Evolutionary conservation across 2,329 filamentous ascomycete species (phyloP).

Genomic region (Neonectria ditissima): DNA sequence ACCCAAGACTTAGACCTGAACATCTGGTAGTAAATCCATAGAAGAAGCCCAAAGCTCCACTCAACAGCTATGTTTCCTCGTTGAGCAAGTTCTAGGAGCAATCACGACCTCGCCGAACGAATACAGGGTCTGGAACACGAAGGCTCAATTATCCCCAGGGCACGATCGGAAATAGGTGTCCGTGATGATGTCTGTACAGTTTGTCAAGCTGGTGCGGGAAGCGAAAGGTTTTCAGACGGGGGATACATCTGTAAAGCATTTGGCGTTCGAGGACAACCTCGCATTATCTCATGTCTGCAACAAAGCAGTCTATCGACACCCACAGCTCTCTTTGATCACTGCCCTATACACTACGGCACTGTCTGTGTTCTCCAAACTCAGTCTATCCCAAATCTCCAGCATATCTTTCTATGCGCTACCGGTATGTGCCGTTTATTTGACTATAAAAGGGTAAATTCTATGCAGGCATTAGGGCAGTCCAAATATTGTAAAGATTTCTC

Average conservation of each 20-base stretch:
- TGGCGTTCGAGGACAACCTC: slow-evolving; percentile 1
- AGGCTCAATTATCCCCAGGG: neutral
- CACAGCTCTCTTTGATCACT: neutral
- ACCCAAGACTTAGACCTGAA: neutral
- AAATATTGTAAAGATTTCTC: too few relatives aligned
- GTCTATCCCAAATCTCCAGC: slow-evolving; percentile 10
- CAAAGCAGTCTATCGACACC: neutral
- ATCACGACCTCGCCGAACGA: slow-evolving; percentile 8
- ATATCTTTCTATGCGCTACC: slow-evolving; percentile 6
- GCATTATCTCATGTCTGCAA: neutral
- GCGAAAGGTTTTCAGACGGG: too few relatives aligned
- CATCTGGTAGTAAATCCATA: neutral
- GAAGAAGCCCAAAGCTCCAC: neutral
- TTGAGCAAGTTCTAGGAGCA: slow-evolving; percentile 7
- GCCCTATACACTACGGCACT: slow-evolving; percentile 4
- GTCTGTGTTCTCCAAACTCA: slow-evolving; percentile 10
- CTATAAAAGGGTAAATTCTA: too few relatives aligned
- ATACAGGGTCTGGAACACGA: slow-evolving; percentile 4
- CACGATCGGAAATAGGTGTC: too few relatives aligned
- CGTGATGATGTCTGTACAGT: neutral
- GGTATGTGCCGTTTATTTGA: neutral
- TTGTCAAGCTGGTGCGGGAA: neutral
- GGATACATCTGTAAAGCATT: neutral
- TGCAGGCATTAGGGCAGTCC: too few relatives aligned
- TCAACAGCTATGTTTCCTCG: neutral